Evolutionary conservation across 176 grass and related monocot genomes (phyloP).

Genomic region (Elymus sibiricus): DNA sequence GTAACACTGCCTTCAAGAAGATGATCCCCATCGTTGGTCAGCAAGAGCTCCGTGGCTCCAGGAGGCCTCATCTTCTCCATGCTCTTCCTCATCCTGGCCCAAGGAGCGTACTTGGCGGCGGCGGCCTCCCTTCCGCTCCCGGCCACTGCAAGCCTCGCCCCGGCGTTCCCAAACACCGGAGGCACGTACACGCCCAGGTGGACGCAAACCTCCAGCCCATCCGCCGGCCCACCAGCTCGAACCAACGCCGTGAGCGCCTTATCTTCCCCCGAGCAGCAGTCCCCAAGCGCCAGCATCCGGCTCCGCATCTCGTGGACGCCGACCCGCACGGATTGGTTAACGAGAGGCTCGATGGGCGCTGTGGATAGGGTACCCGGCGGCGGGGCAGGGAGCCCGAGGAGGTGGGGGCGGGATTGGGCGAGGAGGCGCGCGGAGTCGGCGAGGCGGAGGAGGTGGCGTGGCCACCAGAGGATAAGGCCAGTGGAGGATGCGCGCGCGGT

Average conservation of each 20-base stretch:
- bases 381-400: slow-evolving; percentile 34
- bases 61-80: slow-evolving; percentile 92
- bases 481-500: slow-evolving; percentile 57
- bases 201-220: slow-evolving; percentile 47
- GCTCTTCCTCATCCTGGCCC: slow-evolving; percentile 70
- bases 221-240: slow-evolving; percentile 5
- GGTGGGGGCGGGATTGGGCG: slow-evolving; percentile 36
- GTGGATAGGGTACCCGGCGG: neutral
- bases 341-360: neutral
- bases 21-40: slow-evolving; percentile 72
- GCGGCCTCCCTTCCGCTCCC: slow-evolving; percentile 56
- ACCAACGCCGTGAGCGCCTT: slow-evolving; percentile 66
- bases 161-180: slow-evolving; percentile 44
- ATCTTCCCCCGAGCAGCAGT: neutral
- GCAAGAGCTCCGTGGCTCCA: slow-evolving; percentile 63
- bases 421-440: slow-evolving; percentile 49
- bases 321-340: slow-evolving; percentile 44
- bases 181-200: slow-evolving; percentile 59
- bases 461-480: slow-evolving; percentile 65
- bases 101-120: slow-evolving; percentile 67
- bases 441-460: slow-evolving; percentile 72
- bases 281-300: neutral
- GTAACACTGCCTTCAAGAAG: slow-evolving; percentile 85
- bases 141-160: slow-evolving; percentile 57
- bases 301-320: slow-evolving; percentile 38